Conservation (phyloP, 495 filamentous ascomycete species). For the Articulospora tetracladia region DNA sequence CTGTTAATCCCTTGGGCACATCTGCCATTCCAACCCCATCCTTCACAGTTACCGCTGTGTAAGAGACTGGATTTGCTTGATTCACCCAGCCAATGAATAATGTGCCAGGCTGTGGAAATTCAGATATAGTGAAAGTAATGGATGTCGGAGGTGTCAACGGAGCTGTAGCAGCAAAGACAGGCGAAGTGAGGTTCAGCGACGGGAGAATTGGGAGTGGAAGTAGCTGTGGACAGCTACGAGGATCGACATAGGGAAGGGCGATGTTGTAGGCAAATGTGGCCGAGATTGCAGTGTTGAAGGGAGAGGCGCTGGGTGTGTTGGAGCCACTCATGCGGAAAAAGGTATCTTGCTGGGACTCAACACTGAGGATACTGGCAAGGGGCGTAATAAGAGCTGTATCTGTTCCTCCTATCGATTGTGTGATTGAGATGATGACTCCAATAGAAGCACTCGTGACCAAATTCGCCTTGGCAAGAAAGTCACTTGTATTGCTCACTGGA, state of each 20-base stretch:
- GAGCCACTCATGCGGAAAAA: constrained; percentile 2
- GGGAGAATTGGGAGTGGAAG: constrained; percentile 1
- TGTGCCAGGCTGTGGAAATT: neutral
- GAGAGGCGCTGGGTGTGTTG: constrained; percentile 4
- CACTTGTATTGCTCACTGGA: neutral
- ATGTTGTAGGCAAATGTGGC: constrained; percentile 7
- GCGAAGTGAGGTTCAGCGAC: constrained; percentile 2
- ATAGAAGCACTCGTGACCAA: neutral
- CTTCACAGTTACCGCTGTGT: neutral
- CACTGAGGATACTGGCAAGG: neutral
- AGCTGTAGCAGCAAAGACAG: neutral
- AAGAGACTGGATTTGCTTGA: constrained; percentile 2
- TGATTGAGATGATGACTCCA: constrained; percentile 2
- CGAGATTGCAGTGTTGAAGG: constrained; percentile 3
- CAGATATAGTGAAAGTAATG: constrained; percentile 3
- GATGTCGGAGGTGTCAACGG: neutral
- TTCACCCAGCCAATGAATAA: constrained; percentile 10
- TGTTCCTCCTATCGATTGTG: neutral
- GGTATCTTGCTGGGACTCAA: constrained; percentile 6
- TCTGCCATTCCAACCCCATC: constrained; percentile 6
- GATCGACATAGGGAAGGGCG: constrained; percentile 1
- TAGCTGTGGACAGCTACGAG: neutral
- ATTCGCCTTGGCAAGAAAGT: constrained; percentile 5
- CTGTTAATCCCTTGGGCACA: constrained; percentile 7
- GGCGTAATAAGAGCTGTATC: neutral